A percentile compares a stretch with the other conserved stretches of the same genome.
Evolutionary conservation across 805 yeast genomes (phyloP).

Genomic region (Ogataea paraovalis): DNA sequence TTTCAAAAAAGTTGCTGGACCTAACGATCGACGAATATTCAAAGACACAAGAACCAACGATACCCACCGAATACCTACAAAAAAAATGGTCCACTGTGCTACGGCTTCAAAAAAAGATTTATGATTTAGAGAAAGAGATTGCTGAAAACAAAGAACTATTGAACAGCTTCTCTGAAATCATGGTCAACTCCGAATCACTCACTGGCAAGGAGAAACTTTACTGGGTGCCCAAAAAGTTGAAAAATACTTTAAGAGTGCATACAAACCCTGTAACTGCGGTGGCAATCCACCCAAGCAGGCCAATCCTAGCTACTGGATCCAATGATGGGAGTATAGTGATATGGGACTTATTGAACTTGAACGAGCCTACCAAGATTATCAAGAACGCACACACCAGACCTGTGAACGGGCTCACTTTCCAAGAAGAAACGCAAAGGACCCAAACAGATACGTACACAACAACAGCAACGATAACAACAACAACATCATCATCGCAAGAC

Average conservation of each 20-base stretch:
- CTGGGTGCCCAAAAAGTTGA: conserved; percentile 60
- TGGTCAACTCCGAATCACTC: too few relatives aligned
- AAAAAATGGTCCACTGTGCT: conserved; percentile 87
- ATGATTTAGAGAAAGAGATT: conserved; percentile 64
- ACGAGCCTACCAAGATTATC: conserved; percentile 57
- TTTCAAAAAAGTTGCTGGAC: conserved; percentile 7
- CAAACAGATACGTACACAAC: conserved; percentile 8
- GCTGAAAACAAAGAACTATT: conserved; percentile 39
- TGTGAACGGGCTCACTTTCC: conserved; percentile 56
- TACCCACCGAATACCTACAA: conserved; percentile 41
- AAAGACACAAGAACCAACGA: conserved; percentile 5
- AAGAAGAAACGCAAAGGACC: conserved; percentile 31
- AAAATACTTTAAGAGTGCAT: conserved; percentile 49
- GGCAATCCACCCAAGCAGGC: conserved; percentile 71
- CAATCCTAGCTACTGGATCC: conserved; percentile 60
- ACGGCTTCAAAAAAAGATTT: conserved; percentile 67
- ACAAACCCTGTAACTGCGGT: conserved; percentile 57
- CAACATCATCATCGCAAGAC: too few relatives aligned
- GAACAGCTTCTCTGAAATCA: too few relatives aligned
- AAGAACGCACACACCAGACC: conserved; percentile 70
- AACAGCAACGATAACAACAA: background rate
- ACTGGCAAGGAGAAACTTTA: conserved; percentile 34
- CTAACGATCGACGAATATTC: conserved; percentile 4
- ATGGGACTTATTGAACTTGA: conserved; percentile 64
- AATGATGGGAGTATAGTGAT: conserved; percentile 68